Evolutionary conservation across 1,139 yeast species (phyloP), one percentile per base, ranked within the genome.

Genomic region (Lodderomyces theae): DNA sequence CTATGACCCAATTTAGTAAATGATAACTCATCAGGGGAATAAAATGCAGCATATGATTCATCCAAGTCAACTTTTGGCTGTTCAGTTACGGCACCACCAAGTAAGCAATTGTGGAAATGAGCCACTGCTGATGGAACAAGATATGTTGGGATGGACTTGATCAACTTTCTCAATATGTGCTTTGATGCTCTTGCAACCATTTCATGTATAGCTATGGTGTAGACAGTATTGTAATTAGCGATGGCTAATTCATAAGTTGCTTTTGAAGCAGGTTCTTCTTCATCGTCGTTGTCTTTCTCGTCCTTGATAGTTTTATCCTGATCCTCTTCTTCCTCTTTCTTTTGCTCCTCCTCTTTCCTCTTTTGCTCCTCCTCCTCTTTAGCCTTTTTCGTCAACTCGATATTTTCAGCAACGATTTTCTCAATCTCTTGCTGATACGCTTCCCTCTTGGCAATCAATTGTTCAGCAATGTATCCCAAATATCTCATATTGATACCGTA

Each of bases 401-500:
- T 57, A 44, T 60, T 59, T 58, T 57, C 51, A 22, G 48, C 45
- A 36, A 64, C 49, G n/a, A 50, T 46, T 33, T 53, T 54, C 34
- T 57, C 58, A 26, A 56, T 43, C 24, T 51, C 47, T 31, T 53
- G 26, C 13, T 34, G n/a, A 35, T 53, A 58, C n/a, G 56, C 58
- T 23, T 58, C 58, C 45, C 58, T 61, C 48, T 54, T 61, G 3
- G 26, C 39, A 26, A 54, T 41, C 36, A 64, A 61, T 44, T 59
- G 54, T 16, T 57, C 57, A 16, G 81, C 82, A 53, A 83, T 57
- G 39, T 61, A 65, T 46, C 97, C 97, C 54, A 92, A 72, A 57
- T 92, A 90, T 65, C 98, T 84, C 68, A 90, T 60, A 61, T 88
- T 90, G 58, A 92, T 83, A 71, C 98, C 98, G 40, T 72, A 70